Conservation (phyloP, 306 rosid genomes). For the Morella rubra region DNA sequence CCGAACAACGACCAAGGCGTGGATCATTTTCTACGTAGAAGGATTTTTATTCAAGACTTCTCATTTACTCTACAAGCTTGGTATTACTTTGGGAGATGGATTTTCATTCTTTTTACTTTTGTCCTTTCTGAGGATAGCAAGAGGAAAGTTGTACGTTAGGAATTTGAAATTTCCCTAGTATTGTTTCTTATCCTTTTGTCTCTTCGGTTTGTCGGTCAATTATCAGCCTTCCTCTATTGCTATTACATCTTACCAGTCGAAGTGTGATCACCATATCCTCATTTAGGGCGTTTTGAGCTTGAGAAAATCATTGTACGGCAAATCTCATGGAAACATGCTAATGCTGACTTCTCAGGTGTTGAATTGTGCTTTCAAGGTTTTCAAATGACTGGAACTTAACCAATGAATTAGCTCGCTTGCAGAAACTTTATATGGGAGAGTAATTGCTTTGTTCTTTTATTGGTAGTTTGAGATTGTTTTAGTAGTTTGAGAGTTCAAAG, state of each 20-base stretch:
- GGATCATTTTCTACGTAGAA: neutral
- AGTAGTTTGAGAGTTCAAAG: too few species aligned
- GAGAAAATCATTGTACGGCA: neutral
- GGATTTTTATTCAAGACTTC: neutral
- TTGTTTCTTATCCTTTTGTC: neutral
- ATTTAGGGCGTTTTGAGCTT: neutral
- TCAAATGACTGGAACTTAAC: neutral
- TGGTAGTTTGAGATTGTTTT: neutral
- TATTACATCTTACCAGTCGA: neutral
- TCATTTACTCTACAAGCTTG: neutral
- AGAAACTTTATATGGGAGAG: neutral
- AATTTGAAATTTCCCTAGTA: neutral
- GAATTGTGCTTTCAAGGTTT: neutral
- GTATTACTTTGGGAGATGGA: neutral
- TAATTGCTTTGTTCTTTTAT: neutral
- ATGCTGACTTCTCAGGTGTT: neutral
- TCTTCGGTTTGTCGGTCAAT: neutral
- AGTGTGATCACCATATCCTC: slow-evolving; percentile 1
- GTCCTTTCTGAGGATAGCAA: neutral
- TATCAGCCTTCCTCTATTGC: neutral
- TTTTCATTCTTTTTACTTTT: too few species aligned
- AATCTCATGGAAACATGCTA: neutral
- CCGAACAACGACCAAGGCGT: neutral
- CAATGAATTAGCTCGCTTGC: neutral
- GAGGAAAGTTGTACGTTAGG: neutral